These are phyloP conservation scores for Myxozyma melibiosi DNA, from an alignment of 805 yeast genomes.

Conservation along the genomic window DNA sequence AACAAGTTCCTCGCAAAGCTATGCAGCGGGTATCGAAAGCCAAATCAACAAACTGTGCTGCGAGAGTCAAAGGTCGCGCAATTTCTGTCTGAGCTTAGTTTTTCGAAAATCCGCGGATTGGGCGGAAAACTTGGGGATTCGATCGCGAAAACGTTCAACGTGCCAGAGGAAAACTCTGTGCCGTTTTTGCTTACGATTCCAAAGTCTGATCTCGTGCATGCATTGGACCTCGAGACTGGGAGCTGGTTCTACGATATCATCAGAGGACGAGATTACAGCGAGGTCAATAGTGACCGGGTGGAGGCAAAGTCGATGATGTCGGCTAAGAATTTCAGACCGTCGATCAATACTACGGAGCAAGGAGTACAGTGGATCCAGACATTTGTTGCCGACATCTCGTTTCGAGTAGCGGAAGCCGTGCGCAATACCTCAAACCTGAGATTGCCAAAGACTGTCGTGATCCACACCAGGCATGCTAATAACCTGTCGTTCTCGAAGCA, in stretches of 20 bases:
- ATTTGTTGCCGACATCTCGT: constrained; percentile 74
- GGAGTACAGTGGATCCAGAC: constrained; percentile 79
- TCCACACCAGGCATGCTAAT: constrained; percentile 40
- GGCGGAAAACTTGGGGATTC: constrained; percentile 86
- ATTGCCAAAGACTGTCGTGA: constrained; percentile 59
- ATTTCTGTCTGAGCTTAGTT: constrained; percentile 63
- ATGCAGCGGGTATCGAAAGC: constrained; percentile 83
- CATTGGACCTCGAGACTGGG: constrained; percentile 54
- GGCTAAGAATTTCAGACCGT: constrained; percentile 69
- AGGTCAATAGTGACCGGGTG: constrained; percentile 55
- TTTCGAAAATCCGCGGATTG: constrained; percentile 82
- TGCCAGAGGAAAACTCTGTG: constrained; percentile 54
- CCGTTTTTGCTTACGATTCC: constrained; percentile 55
- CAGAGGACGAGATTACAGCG: constrained; percentile 61
- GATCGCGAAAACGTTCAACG: constrained; percentile 52
- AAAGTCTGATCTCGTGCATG: constrained; percentile 42
- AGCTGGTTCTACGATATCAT: constrained; percentile 60
- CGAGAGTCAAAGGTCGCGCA: constrained; percentile 50
- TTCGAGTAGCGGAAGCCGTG: constrained; percentile 64
- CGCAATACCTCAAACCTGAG: constrained; percentile 34
- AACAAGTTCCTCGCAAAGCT: constrained; percentile 80
- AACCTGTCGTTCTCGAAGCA: constrained; percentile 34
- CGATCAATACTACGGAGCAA: constrained; percentile 57
- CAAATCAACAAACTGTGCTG: constrained; percentile 75
- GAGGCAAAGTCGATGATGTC: constrained; percentile 86